Conservation (phyloP, 805 yeast species). For the Kodamaea laetipori region DNA sequence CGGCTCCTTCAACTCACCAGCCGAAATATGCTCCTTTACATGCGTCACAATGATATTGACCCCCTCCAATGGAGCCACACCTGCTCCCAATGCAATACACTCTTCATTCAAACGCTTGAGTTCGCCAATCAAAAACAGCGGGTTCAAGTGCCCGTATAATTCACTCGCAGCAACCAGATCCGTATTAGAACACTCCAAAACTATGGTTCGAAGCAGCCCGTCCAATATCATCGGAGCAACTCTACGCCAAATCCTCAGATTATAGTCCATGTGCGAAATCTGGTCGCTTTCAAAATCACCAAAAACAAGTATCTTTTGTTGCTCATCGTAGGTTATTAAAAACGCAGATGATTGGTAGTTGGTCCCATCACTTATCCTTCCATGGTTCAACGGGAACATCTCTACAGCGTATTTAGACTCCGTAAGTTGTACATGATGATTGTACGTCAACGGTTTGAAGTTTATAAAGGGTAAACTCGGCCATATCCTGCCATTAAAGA, state of each 20-base stretch:
- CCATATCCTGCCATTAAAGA: slow-evolving; percentile 81
- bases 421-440: slow-evolving; percentile 15
- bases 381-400: slow-evolving; percentile 39
- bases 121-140: slow-evolving; percentile 61
- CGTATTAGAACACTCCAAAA: slow-evolving; percentile 76
- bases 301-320: slow-evolving; percentile 56
- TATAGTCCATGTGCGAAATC: slow-evolving; percentile 40
- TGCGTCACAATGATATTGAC: slow-evolving; percentile 52
- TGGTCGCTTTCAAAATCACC: slow-evolving; percentile 84
- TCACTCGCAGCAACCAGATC: slow-evolving; percentile 35
- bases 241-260: slow-evolving; percentile 55
- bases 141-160: slow-evolving; percentile 81
- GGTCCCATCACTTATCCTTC: slow-evolving; percentile 18
- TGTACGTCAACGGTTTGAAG: slow-evolving; percentile 18
- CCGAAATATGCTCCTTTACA: slow-evolving; percentile 54
- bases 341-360: slow-evolving; percentile 59
- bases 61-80: slow-evolving; percentile 37
- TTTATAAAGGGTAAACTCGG: slow-evolving; percentile 57
- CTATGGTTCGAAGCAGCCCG: slow-evolving; percentile 49
- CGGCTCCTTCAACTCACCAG: slow-evolving; percentile 54
- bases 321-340: slow-evolving; percentile 43
- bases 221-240: slow-evolving; percentile 50
- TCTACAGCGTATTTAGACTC: slow-evolving; percentile 26
- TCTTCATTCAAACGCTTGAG: slow-evolving; percentile 31
- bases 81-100: not conserved